Evolutionary conservation across 805 yeast genomes (phyloP), one percentile per base, ranked within the genome.

Genomic region (Ogataea degrootiae): DNA sequence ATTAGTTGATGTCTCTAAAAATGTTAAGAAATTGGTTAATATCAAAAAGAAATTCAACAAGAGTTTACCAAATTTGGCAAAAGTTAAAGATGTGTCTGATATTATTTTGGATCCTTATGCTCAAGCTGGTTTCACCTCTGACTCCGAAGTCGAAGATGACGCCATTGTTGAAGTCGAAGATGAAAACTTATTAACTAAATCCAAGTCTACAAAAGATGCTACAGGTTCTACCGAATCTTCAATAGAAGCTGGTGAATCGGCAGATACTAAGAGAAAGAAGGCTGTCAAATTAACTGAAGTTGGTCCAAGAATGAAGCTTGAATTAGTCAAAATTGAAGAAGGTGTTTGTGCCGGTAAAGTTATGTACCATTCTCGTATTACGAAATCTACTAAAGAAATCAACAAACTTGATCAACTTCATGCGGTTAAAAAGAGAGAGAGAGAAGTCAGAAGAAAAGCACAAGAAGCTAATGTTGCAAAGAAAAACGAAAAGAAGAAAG

Each of bases 91-190:
- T 63, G 87, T 91, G 37, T 77, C 96, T 7, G 96, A 92, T 57
- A 77, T 86, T 54, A 74, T 92, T 45, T 72, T 89, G 46, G 97
- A 90, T 62, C 90, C 90, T 2, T 87, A 87, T 61, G 83, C 91
- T 22, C 81, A 82, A 35, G 77, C 76, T 11, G 88, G 83, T 1
- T 81, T 83, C 62, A 88, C 97, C 1, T 83, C 94, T 41, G 99
- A 92, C 59, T 85, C 96, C 4, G 99, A 92, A 71, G 82, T 90
- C 39, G 98, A 94, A 60, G 97, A 91, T 51, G 97, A 91, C 55
- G 87, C 82, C 23, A 76, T 85, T 45, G 92, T 88, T 31, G 88
- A 82, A 54, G 73, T 85, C 22, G 57, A 64, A 47, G 61, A 65
- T 44, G 60, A 43, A 62, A 50, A 34, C 26, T 2, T 29, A 4